Base-by-base conservation (phyloP, 2,329 filamentous ascomycete species). In the Ophiostoma ulmi region DNA sequence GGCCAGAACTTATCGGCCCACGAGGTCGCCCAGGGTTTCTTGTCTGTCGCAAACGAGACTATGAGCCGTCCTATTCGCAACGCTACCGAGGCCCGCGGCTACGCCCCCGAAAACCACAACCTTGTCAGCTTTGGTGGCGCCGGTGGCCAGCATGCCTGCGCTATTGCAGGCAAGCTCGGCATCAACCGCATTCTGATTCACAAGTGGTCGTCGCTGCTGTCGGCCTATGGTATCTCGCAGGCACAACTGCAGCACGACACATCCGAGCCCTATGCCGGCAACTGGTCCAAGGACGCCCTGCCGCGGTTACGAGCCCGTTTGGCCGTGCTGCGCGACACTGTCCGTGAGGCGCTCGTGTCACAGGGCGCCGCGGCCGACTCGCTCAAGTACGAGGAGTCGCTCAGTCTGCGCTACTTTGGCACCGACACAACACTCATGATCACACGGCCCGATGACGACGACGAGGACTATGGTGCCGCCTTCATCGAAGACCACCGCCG, bases 401-500 rank as follows among this genome's bases (percentile, higher is more conserved):
- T 97, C 70, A 97, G 97, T 77, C 93, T 97, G 89, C 85, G 93
- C 71, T 97, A 97, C 76, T 87, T 92, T 41, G 93, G 93, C 11
- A 97, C 93, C 0, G 93, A 97, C 77, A 95, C 92, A 4, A 91
- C 93, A 0, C 84, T 97, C 61, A 97, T 97, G 93, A 88, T 97
- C 72, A 83, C 85, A 44, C 81, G 85, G 14, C 90, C 86, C 73
- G 82, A 79, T n/a, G 88, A 87, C 73, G 82, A 79, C 22, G 88
- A 87, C 13, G 95, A 91, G 91, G 90, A 89, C 0, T 97, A 94
- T 79, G 92, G 90, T 2, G 87, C 90, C 74, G 92, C 91, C 0
- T 97, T 97, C 75, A 83, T 96, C 35, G 88, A 89, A 75, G 92
- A 97, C 75, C 94, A 97, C 77, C 89, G 92, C 69, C 93, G 94